A percentile compares a stretch with the other conserved stretches of the same genome.
phyloP scores from a whole-genome alignment of 108 stramenopile genomes.

The Fistulifera pelliculosa region DNA sequence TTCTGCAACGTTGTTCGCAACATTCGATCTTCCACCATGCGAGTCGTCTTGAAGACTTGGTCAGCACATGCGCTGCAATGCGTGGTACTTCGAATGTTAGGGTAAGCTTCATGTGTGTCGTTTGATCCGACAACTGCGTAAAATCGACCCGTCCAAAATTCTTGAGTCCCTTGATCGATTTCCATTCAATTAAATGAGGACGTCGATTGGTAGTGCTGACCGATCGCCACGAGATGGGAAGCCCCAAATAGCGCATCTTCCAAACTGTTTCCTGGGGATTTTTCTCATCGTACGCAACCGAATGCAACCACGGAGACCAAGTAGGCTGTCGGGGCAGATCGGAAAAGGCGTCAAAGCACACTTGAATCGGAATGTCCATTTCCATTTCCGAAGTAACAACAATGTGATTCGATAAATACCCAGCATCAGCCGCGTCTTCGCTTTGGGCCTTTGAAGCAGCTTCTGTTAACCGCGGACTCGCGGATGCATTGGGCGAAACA shows the following conservation, averaged over 20 bases:
- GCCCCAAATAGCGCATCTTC: slow-evolving; percentile 55
- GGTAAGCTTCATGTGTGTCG: slow-evolving; percentile 10
- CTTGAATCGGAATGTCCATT: slow-evolving; percentile 52
- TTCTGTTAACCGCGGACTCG: too few relatives aligned
- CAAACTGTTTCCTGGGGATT: slow-evolving; percentile 36
- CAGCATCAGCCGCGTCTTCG: too few relatives aligned
- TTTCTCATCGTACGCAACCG: slow-evolving; percentile 45
- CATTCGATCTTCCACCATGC: slow-evolving; percentile 57
- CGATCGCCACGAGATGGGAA: slow-evolving; percentile 61
- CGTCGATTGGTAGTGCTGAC: slow-evolving; percentile 32
- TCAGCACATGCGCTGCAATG: background rate
- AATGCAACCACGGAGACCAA: slow-evolving; percentile 65
- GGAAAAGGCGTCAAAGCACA: slow-evolving; percentile 75
- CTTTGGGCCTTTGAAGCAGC: too few relatives aligned
- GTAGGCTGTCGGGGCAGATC: slow-evolving; percentile 64
- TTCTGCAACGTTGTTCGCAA: slow-evolving; percentile 39
- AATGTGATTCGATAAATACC: background rate
- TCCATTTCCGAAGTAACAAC: slow-evolving; percentile 25
- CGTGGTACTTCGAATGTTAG: slow-evolving; percentile 3
- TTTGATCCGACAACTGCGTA: background rate
- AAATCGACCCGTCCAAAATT: slow-evolving; percentile 55
- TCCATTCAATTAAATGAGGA: slow-evolving; percentile 61
- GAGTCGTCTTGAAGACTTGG: slow-evolving; percentile 8
- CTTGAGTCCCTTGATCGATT: slow-evolving; percentile 53
- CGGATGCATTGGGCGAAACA: too few relatives aligned